Conservation (phyloP, 1,284 basidiomycete species). For the Laetiporus sulphureus region DNA sequence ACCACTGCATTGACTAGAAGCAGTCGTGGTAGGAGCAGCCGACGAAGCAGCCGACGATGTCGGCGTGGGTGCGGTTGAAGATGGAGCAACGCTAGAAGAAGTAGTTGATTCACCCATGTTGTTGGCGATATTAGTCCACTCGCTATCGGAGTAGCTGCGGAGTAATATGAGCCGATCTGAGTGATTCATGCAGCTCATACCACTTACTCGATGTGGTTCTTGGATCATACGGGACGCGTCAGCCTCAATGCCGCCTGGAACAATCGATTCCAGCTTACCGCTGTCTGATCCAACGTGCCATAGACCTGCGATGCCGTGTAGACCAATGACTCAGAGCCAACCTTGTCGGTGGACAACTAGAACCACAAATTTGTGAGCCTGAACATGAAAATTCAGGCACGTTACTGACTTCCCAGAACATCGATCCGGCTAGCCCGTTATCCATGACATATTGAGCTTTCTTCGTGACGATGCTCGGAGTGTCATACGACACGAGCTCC, state of each 20-base stretch:
- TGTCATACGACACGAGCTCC: slow-evolving; percentile 79
- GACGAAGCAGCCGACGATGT: slow-evolving; percentile 3
- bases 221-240: neutral
- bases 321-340: slow-evolving; percentile 50
- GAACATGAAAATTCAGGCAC: neutral
- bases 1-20: slow-evolving; percentile 35
- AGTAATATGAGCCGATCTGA: neutral
- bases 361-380: neutral
- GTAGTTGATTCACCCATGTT: slow-evolving; percentile 42
- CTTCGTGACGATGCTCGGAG: slow-evolving; percentile 58
- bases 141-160: slow-evolving; percentile 53
- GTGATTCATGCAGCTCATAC: neutral
- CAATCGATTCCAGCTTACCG: slow-evolving; percentile 17
- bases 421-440: slow-evolving; percentile 64
- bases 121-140: slow-evolving; percentile 61
- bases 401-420: slow-evolving; percentile 71
- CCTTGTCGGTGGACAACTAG: slow-evolving; percentile 58
- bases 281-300: slow-evolving; percentile 52
- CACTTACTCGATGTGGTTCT: slow-evolving; percentile 62
- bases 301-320: slow-evolving; percentile 39
- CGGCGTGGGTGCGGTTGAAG: slow-evolving; percentile 19
- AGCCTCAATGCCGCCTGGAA: neutral
- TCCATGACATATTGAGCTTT: slow-evolving; percentile 75
- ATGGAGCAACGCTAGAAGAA: slow-evolving; percentile 10
- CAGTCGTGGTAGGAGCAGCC: slow-evolving; percentile 19